Base-by-base conservation (phyloP, 805 yeast genomes). In the Torulaspora delbrueckii region DNA sequence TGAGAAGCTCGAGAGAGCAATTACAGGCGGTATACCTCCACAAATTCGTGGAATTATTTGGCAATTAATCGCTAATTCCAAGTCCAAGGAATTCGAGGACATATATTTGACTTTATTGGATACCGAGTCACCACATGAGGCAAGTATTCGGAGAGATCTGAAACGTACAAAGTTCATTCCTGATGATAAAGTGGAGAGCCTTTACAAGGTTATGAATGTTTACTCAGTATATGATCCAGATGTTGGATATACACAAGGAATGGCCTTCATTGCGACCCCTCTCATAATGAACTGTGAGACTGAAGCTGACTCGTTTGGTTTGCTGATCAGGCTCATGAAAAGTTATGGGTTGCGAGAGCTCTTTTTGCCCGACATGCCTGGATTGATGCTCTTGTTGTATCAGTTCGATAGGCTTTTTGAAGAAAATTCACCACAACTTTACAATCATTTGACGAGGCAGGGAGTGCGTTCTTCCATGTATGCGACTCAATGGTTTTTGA, bases 211-310 rank as follows among this genome's bases (percentile, higher is more conserved):
- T 24, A 76, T 93, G 51, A 86, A 85, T 59, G 90, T 89, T 0
- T 93, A 91, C 68, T 80, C 93, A 18, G 68, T 87, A 39, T 84
- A 78, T 62, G 98, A 93, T 63, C 81, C 85, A 1, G 97, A 90
- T 42, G 96, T 93, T 41, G 99, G 99, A 0, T 93, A 93, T 60
- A 93, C 97, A 1, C 99, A 93, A 66, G 98, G 99, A 6, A 89
- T 93, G 96, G 95, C 95, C 1, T 93, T 93, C 59, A 79, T 93
- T 36, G 78, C 86, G 0, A 88, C 88, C 5, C 97, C 99, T 2
- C 66, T 93, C 39, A 70, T 89, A 37, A 73, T 90, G 70, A 86
- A 86, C 55, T 77, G 88, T 35, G 57, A 60, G 27, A 48, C 62
- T 6, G 96, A 90, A 53, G 74, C 83, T 37, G 97, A 91, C 62